Base-by-base conservation (phyloP, 306 rosid genomes). In the Datisca glomerata region DNA sequence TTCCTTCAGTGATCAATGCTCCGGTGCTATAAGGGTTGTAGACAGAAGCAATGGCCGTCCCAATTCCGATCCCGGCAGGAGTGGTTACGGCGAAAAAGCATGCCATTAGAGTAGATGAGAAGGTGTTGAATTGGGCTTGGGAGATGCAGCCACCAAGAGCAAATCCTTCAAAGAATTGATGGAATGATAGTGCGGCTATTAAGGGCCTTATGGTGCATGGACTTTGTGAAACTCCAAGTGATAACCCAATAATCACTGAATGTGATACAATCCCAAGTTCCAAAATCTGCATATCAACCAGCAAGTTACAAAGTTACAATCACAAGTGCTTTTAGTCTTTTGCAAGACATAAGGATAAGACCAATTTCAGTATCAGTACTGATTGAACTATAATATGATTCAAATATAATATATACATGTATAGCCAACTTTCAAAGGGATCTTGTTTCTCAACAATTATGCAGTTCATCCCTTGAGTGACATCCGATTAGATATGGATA, bases 141-240 rank as follows among this genome's bases (percentile, higher is more conserved):
- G 96, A 78, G 21, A 91, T 85, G 71, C 96, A 91, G 8, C 98
- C 96, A 59, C 98, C 98, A 1, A 91, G 82, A 17, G 96, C 98
- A 39, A 84, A 91, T n/a, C 98, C 98, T 71, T 91, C 98, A 47
- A 91, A 91, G 66, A 91, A 91, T 29, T 91, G 98, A 42, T 91
- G 98, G 57, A 91, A 91, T 0, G 98, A 91, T 5, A 84, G 24
- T 7, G 96, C 98, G 0, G 82, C 96, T 11, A 91, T 82, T 10
- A 91, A 58, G 23, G 98, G 94, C 48, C 92, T 73, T 56, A 84
- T 80, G 7, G 86, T 70, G 36, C 96, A 91, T 3, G 98, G 94
- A 46, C 96, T 91, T 9, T 78, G 85, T 6, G 98, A 91, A 18
- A 84, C 96, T 53, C 98, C 98, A 0, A 91, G 56, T 3, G 96